Evolutionary conservation across 805 yeast species (phyloP).

Genomic region (Lipomyces lipofer): DNA sequence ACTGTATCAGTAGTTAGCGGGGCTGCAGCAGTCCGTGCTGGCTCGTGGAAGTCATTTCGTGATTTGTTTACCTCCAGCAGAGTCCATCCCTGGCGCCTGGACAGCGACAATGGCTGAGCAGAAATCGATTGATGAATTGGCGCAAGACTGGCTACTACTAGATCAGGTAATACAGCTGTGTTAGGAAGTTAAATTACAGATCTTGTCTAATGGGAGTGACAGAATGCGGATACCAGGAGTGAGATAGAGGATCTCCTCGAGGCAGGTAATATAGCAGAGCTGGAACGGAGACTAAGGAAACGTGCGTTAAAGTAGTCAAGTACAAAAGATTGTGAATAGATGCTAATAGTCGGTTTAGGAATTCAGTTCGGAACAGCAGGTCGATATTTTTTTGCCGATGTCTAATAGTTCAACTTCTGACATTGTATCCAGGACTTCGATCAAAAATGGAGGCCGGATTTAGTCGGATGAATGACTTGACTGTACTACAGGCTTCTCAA

Average conservation of each 20-base stretch:
- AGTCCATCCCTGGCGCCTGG: too few species aligned
- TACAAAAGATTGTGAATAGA: not conserved
- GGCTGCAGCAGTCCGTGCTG: too few species aligned
- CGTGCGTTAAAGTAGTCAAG: slow-evolving; percentile 30
- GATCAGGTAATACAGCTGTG: slow-evolving; percentile 40
- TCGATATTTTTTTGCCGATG: not conserved
- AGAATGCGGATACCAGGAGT: slow-evolving; percentile 49
- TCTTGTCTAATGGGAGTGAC: not conserved
- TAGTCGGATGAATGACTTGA: slow-evolving; percentile 81
- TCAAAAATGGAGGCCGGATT: slow-evolving; percentile 90
- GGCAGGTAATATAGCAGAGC: slow-evolving; percentile 43
- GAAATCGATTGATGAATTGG: slow-evolving; percentile 35
- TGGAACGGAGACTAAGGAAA: slow-evolving; percentile 52
- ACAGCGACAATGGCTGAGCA: slow-evolving; percentile 9
- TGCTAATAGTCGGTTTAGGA: slow-evolving; percentile 40
- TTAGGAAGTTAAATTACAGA: too few species aligned
- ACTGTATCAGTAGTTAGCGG: too few species aligned
- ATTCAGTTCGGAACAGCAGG: slow-evolving; percentile 86
- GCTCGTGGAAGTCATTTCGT: too few species aligned
- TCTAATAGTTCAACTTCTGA: not conserved
- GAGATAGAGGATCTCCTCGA: slow-evolving; percentile 54
- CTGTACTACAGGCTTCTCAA: slow-evolving; percentile 87
- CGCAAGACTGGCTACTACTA: slow-evolving; percentile 44
- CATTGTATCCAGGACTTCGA: slow-evolving; percentile 60
- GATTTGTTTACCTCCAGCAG: too few species aligned